Evolutionary conservation across 768 basidiomycete genomes (phyloP), one percentile per base, ranked within the genome.

Genomic region (Tricholoma matsutake): DNA sequence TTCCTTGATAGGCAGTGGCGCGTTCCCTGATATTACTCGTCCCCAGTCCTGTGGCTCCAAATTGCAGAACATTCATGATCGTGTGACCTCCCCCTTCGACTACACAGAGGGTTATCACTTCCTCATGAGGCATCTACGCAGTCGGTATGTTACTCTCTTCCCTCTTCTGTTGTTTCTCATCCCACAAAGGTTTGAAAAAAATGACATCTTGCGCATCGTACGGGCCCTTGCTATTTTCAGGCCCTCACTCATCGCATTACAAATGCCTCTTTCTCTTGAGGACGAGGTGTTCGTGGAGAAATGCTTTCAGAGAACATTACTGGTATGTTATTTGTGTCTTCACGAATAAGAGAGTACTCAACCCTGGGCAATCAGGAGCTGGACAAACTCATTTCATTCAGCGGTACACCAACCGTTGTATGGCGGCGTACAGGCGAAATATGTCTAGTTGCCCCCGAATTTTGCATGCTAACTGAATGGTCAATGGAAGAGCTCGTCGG

Each of bases 401-500:
- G 91, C 67, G 96, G 96, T 10, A 98, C 96, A 29, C 96, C 96
- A 2, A 98, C 96, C 1, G 94, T 96, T 43, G 92, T 96, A 10
- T 99, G 96, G 96, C 88, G 97, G 49, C 83, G 97, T 55, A 99
- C 97, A 18, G 97, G 97, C 67, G 97, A 99, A 76, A 95, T 99
- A 25, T 96, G 94, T 69, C 87, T 97, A 51, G 97, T 95, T 52
- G 96, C 95, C 0, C 91, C 94, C 5, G 97, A 99, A 75, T 98
- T 99, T 71, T 92, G 90, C 72, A 89, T 93, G 83, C 79, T 99
- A 63, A 95, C 94, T 8, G 93, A 91, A 66, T 96, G 94, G 92
- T 85, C 86, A 8, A 81, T 89, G 73, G 89, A 92, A 63, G 94
- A 98, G 64, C 81, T 99, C 39, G 75, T 81, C 31, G 81, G 81